Evolutionary conservation across 129 eudicot genomes (phyloP).

Genomic region (Logfia minima): DNA sequence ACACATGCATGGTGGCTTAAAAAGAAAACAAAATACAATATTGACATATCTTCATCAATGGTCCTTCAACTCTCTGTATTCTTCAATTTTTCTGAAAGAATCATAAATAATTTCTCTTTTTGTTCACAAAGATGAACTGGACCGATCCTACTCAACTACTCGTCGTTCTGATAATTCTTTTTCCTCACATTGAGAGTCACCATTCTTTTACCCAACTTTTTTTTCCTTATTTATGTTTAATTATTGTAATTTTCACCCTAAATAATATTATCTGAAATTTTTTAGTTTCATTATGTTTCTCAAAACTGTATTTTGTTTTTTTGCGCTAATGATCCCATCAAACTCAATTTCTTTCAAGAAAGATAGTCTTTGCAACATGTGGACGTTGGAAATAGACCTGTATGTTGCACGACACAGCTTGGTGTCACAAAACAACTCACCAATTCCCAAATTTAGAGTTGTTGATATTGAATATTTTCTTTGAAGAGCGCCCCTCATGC

Average conservation of each 20-base stretch:
- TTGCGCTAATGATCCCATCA: not conserved
- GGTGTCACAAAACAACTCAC: too few relatives aligned
- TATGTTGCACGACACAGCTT: too few relatives aligned
- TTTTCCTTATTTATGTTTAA: constrained; percentile 3
- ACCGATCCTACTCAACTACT: constrained; percentile 16
- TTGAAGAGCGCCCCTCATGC: too few relatives aligned
- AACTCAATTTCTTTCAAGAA: not conserved
- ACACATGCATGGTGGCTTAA: constrained; percentile 28
- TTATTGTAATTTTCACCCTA: constrained; percentile 27
- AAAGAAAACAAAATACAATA: constrained; percentile 34
- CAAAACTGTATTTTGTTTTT: not conserved
- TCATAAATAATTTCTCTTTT: constrained; percentile 31
- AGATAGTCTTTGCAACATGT: not conserved
- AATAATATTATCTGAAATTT: not conserved
- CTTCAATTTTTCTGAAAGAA: constrained; percentile 44
- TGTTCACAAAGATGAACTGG: constrained; percentile 33
- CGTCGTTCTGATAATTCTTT: constrained; percentile 40
- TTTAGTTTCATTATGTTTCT: not conserved
- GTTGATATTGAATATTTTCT: too few relatives aligned
- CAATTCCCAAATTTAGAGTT: too few relatives aligned
- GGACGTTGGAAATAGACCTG: not conserved
- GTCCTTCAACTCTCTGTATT: constrained; percentile 42
- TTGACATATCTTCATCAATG: constrained; percentile 39
- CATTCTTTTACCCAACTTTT: constrained; percentile 13
- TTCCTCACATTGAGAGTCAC: constrained; percentile 35